Conservation (phyloP, 2,329 filamentous ascomycete species). For the Neonectria neomacrospora region DNA sequence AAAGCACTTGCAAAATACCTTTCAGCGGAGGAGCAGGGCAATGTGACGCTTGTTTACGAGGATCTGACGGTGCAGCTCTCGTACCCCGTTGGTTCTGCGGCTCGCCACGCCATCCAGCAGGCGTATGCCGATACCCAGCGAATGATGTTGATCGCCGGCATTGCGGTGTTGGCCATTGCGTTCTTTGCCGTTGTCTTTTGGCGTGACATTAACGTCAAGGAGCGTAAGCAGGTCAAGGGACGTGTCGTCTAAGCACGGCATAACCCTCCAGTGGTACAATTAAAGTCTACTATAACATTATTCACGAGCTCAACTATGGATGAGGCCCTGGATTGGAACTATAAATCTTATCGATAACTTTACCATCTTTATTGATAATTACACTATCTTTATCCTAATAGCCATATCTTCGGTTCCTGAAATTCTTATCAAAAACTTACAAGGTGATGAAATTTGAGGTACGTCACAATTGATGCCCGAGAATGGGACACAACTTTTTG, state of each 20-base stretch:
- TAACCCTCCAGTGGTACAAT: not conserved
- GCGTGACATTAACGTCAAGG: constrained; percentile 38
- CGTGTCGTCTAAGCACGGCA: constrained; percentile 18
- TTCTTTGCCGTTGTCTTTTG: constrained; percentile 35
- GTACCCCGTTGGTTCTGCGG: constrained; percentile 52
- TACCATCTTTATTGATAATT: not conserved
- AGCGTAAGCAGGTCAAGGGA: constrained; percentile 30
- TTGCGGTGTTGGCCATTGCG: constrained; percentile 28
- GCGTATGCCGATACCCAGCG: constrained; percentile 59
- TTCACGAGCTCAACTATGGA: not conserved
- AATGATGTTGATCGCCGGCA: constrained; percentile 46
- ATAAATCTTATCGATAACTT: not conserved
- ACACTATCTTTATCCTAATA: too few relatives aligned
- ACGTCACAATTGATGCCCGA: not conserved
- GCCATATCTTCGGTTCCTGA: not conserved
- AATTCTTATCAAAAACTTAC: not conserved
- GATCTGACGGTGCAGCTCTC: constrained; percentile 46
- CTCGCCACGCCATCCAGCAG: constrained; percentile 53
- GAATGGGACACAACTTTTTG: not conserved
- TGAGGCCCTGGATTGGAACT: not conserved
- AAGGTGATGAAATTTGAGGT: not conserved
- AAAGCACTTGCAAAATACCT: constrained; percentile 49
- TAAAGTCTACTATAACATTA: not conserved
- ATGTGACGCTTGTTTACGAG: constrained; percentile 56
- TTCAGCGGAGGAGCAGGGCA: constrained; percentile 45